Conservation (phyloP, 2,329 filamentous ascomycete species). For the Cordyceps cateniannulata region DNA sequence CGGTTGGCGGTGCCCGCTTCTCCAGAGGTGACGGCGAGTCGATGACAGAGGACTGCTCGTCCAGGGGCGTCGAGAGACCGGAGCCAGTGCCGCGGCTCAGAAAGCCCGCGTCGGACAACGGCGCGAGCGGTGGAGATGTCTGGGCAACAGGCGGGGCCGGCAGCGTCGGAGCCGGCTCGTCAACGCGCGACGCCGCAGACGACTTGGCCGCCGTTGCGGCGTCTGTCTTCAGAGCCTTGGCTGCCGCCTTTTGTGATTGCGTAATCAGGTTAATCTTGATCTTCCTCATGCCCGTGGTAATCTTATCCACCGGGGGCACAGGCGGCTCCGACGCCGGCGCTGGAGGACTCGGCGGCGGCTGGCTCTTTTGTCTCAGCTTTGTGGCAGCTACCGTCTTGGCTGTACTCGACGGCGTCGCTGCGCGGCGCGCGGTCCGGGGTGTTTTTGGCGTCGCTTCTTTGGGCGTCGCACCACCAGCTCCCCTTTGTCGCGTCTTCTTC, state of each 20-base stretch:
- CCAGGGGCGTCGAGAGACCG: neutral
- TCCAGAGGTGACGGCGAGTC: conserved; percentile 11
- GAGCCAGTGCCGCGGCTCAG: conserved; percentile 24
- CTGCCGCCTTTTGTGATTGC: conserved; percentile 48
- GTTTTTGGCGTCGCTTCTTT: conserved; percentile 29
- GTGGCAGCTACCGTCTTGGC: conserved; percentile 12
- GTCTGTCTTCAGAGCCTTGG: conserved; percentile 18
- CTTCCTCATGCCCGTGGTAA: conserved; percentile 54
- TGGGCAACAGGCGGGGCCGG: neutral
- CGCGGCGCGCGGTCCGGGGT: neutral
- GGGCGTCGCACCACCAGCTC: conserved; percentile 19
- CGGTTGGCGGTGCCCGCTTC: neutral
- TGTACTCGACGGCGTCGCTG: conserved; percentile 14
- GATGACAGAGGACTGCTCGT: neutral
- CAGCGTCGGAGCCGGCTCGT: neutral
- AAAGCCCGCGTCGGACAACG: conserved; percentile 19
- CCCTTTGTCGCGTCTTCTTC: conserved; percentile 53
- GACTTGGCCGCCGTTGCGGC: neutral
- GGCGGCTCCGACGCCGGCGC: conserved; percentile 10
- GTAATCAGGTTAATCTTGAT: conserved; percentile 57
- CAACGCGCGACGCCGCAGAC: neutral
- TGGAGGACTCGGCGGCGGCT: neutral
- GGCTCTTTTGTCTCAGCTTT: conserved; percentile 11
- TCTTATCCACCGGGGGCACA: conserved; percentile 35
- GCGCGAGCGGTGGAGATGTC: conserved; percentile 8